These are phyloP conservation scores for Fusarium keratoplasticum DNA, from an alignment of 2,329 filamentous ascomycete genomes.

Conservation along the genomic window DNA sequence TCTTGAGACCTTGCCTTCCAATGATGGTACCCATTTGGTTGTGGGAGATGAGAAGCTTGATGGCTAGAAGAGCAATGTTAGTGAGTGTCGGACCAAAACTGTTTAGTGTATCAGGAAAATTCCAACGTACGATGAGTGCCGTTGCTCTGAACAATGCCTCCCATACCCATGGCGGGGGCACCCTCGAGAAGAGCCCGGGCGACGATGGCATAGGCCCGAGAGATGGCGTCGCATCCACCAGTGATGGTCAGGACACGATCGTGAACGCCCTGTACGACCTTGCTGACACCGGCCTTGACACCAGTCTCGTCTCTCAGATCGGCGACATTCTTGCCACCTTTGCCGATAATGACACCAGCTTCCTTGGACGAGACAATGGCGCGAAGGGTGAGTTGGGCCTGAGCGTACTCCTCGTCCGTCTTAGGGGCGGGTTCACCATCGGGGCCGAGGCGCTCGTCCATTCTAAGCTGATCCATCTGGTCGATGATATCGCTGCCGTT, in stretches of 20 bases:
- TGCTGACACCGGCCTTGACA: slow-evolving; percentile 97
- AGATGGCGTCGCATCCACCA: slow-evolving; percentile 86
- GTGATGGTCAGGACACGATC: slow-evolving; percentile 97
- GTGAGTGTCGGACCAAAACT: background rate
- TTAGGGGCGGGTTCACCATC: slow-evolving; percentile 86
- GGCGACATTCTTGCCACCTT: slow-evolving; percentile 97
- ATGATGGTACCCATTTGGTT: slow-evolving; percentile 99
- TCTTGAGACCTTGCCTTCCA: slow-evolving; percentile 94
- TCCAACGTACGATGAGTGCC: slow-evolving; percentile 85
- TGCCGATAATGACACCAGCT: slow-evolving; percentile 98
- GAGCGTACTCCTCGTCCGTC: slow-evolving; percentile 96
- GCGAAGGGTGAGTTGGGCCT: slow-evolving; percentile 91
- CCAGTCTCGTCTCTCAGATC: slow-evolving; percentile 97
- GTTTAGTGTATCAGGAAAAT: background rate
- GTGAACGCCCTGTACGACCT: slow-evolving; percentile 97
- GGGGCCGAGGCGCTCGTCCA: slow-evolving; percentile 74
- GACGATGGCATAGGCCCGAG: slow-evolving; percentile 93
- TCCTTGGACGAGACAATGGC: slow-evolving; percentile 99
- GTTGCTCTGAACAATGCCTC: slow-evolving; percentile 85
- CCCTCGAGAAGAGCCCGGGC: slow-evolving; percentile 92
- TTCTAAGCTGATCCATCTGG: slow-evolving; percentile 72
- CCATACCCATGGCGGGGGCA: slow-evolving; percentile 95
- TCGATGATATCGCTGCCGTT: slow-evolving; percentile 73
- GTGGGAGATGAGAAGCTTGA: slow-evolving; percentile 98
- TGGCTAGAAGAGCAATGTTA: slow-evolving; percentile 67